phyloP scores from a whole-genome alignment of 2,329 filamentous ascomycete species.

The Fusarium sp. region DNA sequence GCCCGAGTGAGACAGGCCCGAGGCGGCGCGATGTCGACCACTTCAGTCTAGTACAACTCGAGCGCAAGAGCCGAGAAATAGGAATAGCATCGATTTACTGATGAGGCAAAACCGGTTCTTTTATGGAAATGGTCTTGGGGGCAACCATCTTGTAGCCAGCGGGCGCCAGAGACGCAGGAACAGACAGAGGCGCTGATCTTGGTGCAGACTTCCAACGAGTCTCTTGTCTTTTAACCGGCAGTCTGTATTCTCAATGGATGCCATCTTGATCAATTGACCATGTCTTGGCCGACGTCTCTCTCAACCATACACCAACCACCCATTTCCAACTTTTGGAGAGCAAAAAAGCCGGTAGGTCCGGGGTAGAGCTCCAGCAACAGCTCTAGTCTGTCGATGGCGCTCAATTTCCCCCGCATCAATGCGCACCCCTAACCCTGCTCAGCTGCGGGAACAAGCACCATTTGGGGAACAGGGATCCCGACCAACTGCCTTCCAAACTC shows the following conservation, averaged over 20 bases:
- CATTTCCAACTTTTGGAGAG: not conserved
- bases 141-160: constrained; percentile 19
- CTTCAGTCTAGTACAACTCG: constrained; percentile 20
- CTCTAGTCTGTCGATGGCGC: constrained; percentile 24
- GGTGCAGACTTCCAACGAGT: no score
- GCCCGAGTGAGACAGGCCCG: constrained; percentile 17
- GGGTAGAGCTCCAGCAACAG: constrained; percentile 24
- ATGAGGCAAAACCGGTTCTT: constrained; percentile 16
- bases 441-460: constrained; percentile 22
- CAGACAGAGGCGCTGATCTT: constrained; percentile 9
- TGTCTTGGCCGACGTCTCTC: not conserved
- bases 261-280: not conserved
- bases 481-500: constrained; percentile 41
- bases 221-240: no score
- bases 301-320: constrained; percentile 13
- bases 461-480: constrained; percentile 25
- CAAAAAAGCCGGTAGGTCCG: constrained; percentile 18
- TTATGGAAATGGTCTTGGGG: constrained; percentile 9
- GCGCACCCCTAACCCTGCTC: constrained; percentile 9
- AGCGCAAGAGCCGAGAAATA: constrained; percentile 26
- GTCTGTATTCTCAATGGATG: no score
- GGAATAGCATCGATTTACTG: constrained; percentile 3
- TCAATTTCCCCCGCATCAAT: constrained; percentile 43
- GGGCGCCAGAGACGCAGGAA: constrained; percentile 38
- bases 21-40: constrained; percentile 11